Percentiles rank a stretch among this genome's conserved stretches.
These are phyloP conservation scores for Hordeum vulgare DNA, from an alignment of 176 grass and related monocot genomes.

Conservation along the genomic window MorexV3_pseudomolecules_assembly NC_058523.1:553183315-553183814, in stretches of 20 bases:
- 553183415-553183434: not conserved
- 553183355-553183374: slow-evolving; percentile 12
- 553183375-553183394: not conserved
- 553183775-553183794: not conserved
- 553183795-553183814: not conserved
- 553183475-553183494: not conserved
- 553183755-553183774: not conserved
- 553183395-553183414: slow-evolving; percentile 11
- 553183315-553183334: not conserved
- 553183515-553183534: not conserved
- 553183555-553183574: not conserved
- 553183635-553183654: not conserved
- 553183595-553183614: not conserved
- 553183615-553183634: slow-evolving; percentile 4
- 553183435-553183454: not conserved
- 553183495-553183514: slow-evolving; percentile 19
- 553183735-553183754: not conserved
- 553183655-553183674: not conserved
- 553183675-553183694: slow-evolving; percentile 10
- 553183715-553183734: not conserved
- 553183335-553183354: not conserved
- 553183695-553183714: not conserved
- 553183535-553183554: not conserved
- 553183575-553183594: not conserved
- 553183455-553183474: not conserved